A percentile compares a stretch with the other conserved stretches of the same genome.
These are phyloP conservation scores for Fusarium verticillioides DNA, from an alignment of 2,329 filamentous ascomycete genomes.

Conservation along the genomic window DNA sequence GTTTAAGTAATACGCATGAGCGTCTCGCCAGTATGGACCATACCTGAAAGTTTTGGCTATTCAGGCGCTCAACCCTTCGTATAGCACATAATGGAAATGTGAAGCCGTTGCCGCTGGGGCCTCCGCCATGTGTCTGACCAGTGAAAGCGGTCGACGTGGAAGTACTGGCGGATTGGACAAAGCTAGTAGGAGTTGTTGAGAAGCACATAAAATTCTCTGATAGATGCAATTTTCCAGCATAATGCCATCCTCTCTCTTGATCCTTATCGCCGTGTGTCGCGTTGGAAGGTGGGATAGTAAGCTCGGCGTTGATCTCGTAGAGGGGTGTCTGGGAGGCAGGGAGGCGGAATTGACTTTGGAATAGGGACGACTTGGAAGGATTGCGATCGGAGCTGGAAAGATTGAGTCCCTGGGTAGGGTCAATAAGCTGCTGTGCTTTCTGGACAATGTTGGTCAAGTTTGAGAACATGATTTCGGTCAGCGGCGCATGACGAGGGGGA, in stretches of 20 bases:
- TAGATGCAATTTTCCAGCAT: constrained; percentile 90
- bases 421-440: constrained; percentile 95
- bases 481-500: constrained; percentile 53
- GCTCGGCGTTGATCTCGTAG: constrained; percentile 95
- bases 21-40: neutral
- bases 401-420: constrained; percentile 81
- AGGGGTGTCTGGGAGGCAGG: constrained; percentile 92
- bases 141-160: constrained; percentile 86
- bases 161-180: constrained; percentile 81
- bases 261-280: constrained; percentile 76
- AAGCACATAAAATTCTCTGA: constrained; percentile 97
- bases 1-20: neutral
- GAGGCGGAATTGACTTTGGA: constrained; percentile 95
- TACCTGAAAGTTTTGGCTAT: constrained; percentile 87
- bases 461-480: constrained; percentile 65
- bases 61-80: constrained; percentile 88
- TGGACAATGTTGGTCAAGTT: constrained; percentile 84
- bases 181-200: constrained; percentile 91
- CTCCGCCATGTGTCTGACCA: constrained; percentile 91
- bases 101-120: constrained; percentile 94
- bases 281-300: constrained; percentile 83
- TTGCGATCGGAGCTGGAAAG: constrained; percentile 79
- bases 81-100: constrained; percentile 93
- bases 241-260: constrained; percentile 82
- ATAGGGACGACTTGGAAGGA: constrained; percentile 90